Evolutionary conservation across 2,329 filamentous ascomycete species (phyloP), one percentile per base, ranked within the genome.

Genomic region (Paracoccidioides brasiliensis): DNA sequence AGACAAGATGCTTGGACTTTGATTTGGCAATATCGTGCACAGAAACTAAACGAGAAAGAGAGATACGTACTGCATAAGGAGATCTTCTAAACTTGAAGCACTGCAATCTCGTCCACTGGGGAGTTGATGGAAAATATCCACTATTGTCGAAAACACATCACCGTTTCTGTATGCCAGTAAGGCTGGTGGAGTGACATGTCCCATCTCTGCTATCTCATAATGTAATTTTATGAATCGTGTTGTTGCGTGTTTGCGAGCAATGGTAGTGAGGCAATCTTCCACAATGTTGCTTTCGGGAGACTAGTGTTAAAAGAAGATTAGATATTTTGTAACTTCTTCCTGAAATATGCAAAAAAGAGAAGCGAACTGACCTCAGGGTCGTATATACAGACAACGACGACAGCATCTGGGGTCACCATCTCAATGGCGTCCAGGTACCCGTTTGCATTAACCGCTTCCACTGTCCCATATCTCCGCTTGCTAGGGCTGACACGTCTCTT

Each of bases 371-470:
- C 59, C 42, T 86, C 80, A 58, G 87, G 80, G 66, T 96, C 90
- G 70, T 90, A 93, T 61, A 98, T 90, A 72, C 91, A 94, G 33
- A 98, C 93, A 2, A 96, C 86, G 1, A 97, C 90, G 3, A 86
- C 80, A 0, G 88, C 91, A 49, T 91, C 87, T 50, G 83, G 73
- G 42, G 83, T 78, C 4, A 91, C 88, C 72, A 89, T 93, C 74
- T 98, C 93, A 63, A 97, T 89, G 55, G 91, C 90, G 70, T 97
- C 90, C n/a, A 98, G 79, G 65, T 95, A 98, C 15, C 90, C 93
- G 60, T 86, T 76, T 6, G 89, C 91, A 74, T 97, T 90, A 1
- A 97, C 93, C 57, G 82, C 80, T 59, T 90, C 85, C 59, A 97
- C 75, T 10, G 79, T 80, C 28, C 93, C 93, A 67, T 86, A 97